Base-by-base conservation (phyloP, 2,329 filamentous ascomycete genomes). In the Zymoseptoria ardabiliae region DNA sequence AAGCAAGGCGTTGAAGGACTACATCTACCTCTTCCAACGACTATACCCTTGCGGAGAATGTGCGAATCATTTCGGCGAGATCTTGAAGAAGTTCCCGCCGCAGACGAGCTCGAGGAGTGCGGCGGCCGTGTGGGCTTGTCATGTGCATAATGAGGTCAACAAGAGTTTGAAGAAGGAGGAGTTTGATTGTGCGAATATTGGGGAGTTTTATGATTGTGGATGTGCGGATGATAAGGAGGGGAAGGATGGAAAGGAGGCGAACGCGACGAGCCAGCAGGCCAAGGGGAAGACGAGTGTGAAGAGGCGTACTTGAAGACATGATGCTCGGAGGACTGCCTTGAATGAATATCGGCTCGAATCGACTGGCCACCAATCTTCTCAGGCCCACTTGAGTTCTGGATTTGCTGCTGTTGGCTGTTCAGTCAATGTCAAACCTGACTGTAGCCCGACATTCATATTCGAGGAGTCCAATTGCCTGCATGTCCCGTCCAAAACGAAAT, bases 11-110 rank as follows among this genome's bases (percentile, higher is more conserved):
- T 70, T 87, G 62, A 78, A 81, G 58, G 81, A 79, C 57, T 87
- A 83, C 68, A 81, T 87, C 58, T 81, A 85, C 68, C 76, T 87
- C 6, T 87, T 87, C 69, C 82, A 85, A 66, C 77, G 85, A 63
- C 72, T 87, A 48, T 87, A 87, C 69, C 85, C 85, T 58, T 87
- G 84, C 71, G 85, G 85, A 71, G 85, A 87, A 74, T 87, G 85
- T 70, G 84, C 85, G 9, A 75, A 79, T 61, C 85, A 87, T 69
- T 87, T 87, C 70, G 79, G 83, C 62, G 73, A 79, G 64, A 80
- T 86, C 63, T 71, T 87, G 35, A 78, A 79, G 66, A 83, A 84
- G 65, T 87, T 82, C 65, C 85, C 85, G 49, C 85, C 85, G 13
- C 85, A 87, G 68, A 83, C 85, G 17, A 82, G 81, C 4, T 84